phyloP scores from a whole-genome alignment of 1,284 basidiomycete genomes.

The Phellopilus nigrolimitatus region DNA sequence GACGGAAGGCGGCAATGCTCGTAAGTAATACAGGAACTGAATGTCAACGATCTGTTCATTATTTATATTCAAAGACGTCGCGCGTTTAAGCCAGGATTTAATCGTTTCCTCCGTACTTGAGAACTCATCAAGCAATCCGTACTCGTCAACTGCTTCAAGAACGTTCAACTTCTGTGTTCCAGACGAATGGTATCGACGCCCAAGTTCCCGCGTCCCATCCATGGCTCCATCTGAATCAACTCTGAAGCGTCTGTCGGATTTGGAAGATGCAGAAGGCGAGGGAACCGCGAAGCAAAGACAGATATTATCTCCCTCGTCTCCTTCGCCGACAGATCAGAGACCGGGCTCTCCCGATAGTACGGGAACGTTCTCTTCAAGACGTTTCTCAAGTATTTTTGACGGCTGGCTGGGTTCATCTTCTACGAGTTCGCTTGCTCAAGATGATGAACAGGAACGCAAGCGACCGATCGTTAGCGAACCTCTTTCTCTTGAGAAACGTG shows the following conservation, averaged over 20 bases:
- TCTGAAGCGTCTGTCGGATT: slow-evolving; percentile 42
- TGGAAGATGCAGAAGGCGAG: slow-evolving; percentile 48
- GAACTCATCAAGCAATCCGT: slow-evolving; percentile 36
- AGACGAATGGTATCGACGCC: slow-evolving; percentile 74
- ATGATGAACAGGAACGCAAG: background rate
- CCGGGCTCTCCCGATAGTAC: slow-evolving; percentile 13
- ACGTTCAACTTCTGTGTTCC: slow-evolving; percentile 63
- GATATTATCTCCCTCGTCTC: slow-evolving; percentile 23
- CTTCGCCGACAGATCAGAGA: slow-evolving; percentile 23
- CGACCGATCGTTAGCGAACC: slow-evolving; percentile 20
- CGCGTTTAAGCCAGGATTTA: slow-evolving; percentile 26
- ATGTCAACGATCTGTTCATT: slow-evolving; percentile 14
- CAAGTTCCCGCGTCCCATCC: slow-evolving; percentile 48
- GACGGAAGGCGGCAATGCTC: slow-evolving; percentile 41
- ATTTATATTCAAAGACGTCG: slow-evolving; percentile 29
- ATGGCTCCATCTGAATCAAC: slow-evolving; percentile 49
- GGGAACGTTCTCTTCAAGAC: slow-evolving; percentile 14
- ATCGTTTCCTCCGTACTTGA: slow-evolving; percentile 37
- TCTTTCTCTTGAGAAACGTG: slow-evolving; percentile 6
- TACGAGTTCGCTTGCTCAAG: slow-evolving; percentile 6
- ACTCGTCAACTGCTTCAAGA: slow-evolving; percentile 36
- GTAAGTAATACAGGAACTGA: slow-evolving; percentile 34
- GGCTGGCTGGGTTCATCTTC: slow-evolving; percentile 17
- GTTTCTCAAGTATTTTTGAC: slow-evolving; percentile 19
- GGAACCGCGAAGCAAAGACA: slow-evolving; percentile 58